A percentile compares a stretch with the other conserved stretches of the same genome.
Evolutionary conservation across 1,139 yeast species (phyloP).

Genomic region (Blastobotrys ciferrii): DNA sequence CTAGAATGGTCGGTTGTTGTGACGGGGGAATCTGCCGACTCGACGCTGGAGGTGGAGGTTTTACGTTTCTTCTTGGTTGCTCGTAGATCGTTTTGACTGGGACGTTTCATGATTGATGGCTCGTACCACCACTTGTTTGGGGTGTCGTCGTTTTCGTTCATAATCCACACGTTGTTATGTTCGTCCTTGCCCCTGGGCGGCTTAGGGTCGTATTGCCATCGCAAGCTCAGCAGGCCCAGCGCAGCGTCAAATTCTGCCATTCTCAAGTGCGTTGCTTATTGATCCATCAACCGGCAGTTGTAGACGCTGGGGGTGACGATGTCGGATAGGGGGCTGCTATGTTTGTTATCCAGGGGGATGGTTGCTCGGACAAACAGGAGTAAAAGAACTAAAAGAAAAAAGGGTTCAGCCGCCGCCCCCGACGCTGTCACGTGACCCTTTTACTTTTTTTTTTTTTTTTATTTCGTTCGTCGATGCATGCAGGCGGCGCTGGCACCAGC

Average conservation of each 20-base stretch:
- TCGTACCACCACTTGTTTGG: slow-evolving; percentile 2
- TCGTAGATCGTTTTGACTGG: slow-evolving; percentile 5
- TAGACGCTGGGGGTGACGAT: neutral
- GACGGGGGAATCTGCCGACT: slow-evolving; percentile 2
- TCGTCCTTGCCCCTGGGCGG: slow-evolving; percentile 1
- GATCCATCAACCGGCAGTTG: slow-evolving; percentile 2
- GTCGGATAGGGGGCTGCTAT: neutral
- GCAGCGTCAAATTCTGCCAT: slow-evolving; percentile 20
- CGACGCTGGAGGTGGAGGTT: slow-evolving; percentile 6
- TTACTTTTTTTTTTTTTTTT: slow-evolving; percentile 1
- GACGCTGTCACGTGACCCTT: neutral
- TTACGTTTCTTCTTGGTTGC: slow-evolving; percentile 2
- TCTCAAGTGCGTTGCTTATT: neutral
- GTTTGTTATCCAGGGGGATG: neutral
- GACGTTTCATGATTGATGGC: slow-evolving; percentile 1
- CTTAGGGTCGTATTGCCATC: slow-evolving; percentile 14
- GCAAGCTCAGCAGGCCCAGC: slow-evolving; percentile 17
- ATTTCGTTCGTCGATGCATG: neutral
- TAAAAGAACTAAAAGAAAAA: neutral
- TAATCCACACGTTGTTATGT: neutral
- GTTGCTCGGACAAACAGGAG: neutral
- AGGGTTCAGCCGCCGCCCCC: neutral
- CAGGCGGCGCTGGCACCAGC: neutral
- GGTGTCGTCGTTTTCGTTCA: slow-evolving; percentile 1
- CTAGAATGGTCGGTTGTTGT: slow-evolving; percentile 2